These are phyloP conservation scores for Areca catechu DNA, from an alignment of 176 grass and related monocot genomes.

Conservation along the genomic window DNA sequence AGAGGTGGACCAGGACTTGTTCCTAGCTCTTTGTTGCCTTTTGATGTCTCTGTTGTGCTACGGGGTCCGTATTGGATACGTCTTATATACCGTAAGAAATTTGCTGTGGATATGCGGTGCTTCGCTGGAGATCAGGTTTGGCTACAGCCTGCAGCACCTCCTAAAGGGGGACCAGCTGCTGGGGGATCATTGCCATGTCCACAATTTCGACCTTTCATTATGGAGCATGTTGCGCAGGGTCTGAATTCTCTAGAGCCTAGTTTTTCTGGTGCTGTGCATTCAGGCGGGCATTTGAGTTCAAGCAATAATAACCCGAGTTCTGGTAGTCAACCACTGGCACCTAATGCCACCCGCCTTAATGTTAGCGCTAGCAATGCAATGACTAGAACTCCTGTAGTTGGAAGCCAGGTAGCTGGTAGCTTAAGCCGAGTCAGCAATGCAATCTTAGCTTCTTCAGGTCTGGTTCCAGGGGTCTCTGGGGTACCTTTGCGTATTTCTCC, in stretches of 20 bases:
- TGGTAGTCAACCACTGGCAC: slow-evolving; percentile 37
- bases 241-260: slow-evolving; percentile 90
- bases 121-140: slow-evolving; percentile 99
- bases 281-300: slow-evolving; percentile 41
- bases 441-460: slow-evolving; percentile 63
- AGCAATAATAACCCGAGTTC: slow-evolving; percentile 22
- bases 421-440: slow-evolving; percentile 71
- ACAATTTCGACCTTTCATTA: slow-evolving; percentile 98
- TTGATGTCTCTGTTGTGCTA: slow-evolving; percentile 98
- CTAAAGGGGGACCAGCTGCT: slow-evolving; percentile 78
- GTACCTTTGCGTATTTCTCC: slow-evolving; percentile 60
- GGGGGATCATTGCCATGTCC: slow-evolving; percentile 96
- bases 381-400: slow-evolving; percentile 52
- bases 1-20: slow-evolving; percentile 87
- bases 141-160: slow-evolving; percentile 95
- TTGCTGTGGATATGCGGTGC: slow-evolving; percentile 98
- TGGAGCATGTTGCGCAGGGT: slow-evolving; percentile 99
- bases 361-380: slow-evolving; percentile 32
- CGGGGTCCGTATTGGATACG: slow-evolving; percentile 99
- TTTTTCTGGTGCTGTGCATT: slow-evolving; percentile 48
- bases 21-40: slow-evolving; percentile 95
- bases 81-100: slow-evolving; percentile 98
- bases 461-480: slow-evolving; percentile 67
- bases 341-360: slow-evolving; percentile 43
- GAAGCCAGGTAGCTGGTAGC: slow-evolving; percentile 58